phyloP scores from a whole-genome alignment of 2,329 filamentous ascomycete species.

The Trichophaea hybrida region DNA sequence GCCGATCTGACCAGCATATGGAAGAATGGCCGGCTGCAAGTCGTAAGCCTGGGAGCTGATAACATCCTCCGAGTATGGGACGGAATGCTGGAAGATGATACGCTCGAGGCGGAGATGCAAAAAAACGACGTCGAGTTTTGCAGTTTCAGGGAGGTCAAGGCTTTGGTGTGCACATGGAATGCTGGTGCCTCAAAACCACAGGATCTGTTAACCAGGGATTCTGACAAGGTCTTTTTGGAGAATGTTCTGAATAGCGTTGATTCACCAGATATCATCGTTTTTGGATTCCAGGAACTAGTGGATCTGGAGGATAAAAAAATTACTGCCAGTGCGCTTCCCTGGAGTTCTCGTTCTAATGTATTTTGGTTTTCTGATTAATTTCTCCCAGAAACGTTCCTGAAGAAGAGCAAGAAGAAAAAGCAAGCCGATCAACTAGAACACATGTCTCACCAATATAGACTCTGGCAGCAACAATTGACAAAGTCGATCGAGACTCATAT shows the following conservation, averaged over 20 bases:
- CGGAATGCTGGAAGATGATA: conserved; percentile 82
- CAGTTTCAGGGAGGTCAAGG: conserved; percentile 65
- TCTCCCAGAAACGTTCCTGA: conserved; percentile 60
- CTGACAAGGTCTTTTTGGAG: conserved; percentile 64
- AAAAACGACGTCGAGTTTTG: conserved; percentile 69
- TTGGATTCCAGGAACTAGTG: conserved; percentile 97
- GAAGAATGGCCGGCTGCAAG: conserved; percentile 68
- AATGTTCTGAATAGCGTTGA: conserved; percentile 62
- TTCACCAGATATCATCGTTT: conserved; percentile 67
- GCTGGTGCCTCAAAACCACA: conserved; percentile 89
- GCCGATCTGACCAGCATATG: conserved; percentile 72
- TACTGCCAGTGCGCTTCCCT: conserved; percentile 56
- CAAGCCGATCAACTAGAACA: conserved; percentile 63
- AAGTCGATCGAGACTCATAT: conserved; percentile 71
- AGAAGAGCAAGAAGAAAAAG: conserved; percentile 64
- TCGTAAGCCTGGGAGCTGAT: conserved; percentile 76
- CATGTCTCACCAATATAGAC: conserved; percentile 94
- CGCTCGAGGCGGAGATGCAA: conserved; percentile 84
- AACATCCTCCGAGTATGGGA: conserved; percentile 80
- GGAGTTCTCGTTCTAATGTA: not conserved
- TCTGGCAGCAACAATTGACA: conserved; percentile 84
- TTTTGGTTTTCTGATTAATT: conserved; percentile 21
- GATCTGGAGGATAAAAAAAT: conserved; percentile 95
- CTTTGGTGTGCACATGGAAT: conserved; percentile 87
- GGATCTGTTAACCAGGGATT: conserved; percentile 54